Percentiles rank a stretch among this genome's conserved stretches.
Conservation (phyloP, 805 yeast genomes). For the Ogataea siamensis region DNA sequence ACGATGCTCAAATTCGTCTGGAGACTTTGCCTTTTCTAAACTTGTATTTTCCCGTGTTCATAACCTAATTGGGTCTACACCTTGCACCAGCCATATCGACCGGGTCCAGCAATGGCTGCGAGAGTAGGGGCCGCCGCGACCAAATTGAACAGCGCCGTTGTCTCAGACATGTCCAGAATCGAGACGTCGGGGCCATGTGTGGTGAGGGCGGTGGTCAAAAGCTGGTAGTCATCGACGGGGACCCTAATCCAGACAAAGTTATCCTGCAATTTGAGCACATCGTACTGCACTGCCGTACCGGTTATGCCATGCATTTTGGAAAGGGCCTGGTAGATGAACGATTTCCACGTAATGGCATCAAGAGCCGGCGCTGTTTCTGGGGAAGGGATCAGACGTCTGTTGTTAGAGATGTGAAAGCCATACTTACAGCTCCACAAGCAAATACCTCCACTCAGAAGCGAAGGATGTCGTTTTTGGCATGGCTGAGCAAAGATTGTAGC, state of each 20-base stretch:
- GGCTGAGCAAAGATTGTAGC: no score
- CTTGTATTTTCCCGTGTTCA: not conserved
- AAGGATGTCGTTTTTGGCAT: slow-evolving; percentile 3
- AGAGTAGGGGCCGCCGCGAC: slow-evolving; percentile 22
- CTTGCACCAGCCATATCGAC: slow-evolving; percentile 22
- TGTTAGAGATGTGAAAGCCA: not conserved
- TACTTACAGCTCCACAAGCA: slow-evolving; percentile 8
- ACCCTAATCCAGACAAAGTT: slow-evolving; percentile 23
- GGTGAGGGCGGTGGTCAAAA: slow-evolving; percentile 21
- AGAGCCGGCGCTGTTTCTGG: slow-evolving; percentile 3
- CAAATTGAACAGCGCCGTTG: slow-evolving; percentile 15
- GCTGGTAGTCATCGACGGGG: slow-evolving; percentile 21
- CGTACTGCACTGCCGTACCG: slow-evolving; percentile 30
- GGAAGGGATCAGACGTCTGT: not conserved
- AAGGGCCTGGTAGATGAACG: slow-evolving; percentile 23
- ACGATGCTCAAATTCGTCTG: not conserved
- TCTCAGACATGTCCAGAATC: slow-evolving; percentile 6
- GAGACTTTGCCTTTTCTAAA: not conserved
- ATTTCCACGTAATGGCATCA: slow-evolving; percentile 29
- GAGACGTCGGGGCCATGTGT: slow-evolving; percentile 15
- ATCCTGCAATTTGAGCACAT: slow-evolving; percentile 18
- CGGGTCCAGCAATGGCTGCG: slow-evolving; percentile 27
- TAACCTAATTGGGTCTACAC: slow-evolving; percentile 1
- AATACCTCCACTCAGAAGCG: slow-evolving; percentile 5
- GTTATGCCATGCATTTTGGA: slow-evolving; percentile 26